These are phyloP conservation scores for Hibiscus mutabilis DNA, from an alignment of 345 rosid genomes.

Conservation along the genomic window DNA sequence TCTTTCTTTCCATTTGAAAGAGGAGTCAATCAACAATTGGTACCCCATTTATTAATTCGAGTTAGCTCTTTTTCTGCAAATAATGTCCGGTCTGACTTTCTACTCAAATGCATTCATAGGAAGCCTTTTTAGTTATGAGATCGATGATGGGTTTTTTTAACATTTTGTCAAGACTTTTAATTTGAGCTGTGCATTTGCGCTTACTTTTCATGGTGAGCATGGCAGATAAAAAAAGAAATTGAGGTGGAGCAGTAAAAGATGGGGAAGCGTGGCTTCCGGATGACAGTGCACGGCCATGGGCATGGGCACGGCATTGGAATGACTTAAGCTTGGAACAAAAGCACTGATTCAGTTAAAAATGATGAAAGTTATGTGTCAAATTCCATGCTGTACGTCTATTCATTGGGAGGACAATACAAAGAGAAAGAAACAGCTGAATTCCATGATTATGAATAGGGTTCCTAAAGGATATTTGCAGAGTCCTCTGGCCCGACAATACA, in stretches of 20 bases:
- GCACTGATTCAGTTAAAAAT: constrained; percentile 12
- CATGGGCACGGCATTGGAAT: constrained; percentile 29
- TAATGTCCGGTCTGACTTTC: neutral
- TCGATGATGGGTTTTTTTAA: neutral
- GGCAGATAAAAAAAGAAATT: neutral
- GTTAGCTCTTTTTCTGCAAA: neutral
- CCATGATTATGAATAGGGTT: neutral
- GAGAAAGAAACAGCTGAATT: constrained; percentile 6
- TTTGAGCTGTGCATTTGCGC: neutral
- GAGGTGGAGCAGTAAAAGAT: constrained; percentile 8
- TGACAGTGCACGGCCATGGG: constrained; percentile 26
- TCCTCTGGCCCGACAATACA: neutral
- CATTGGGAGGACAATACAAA: neutral
- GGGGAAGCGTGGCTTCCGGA: constrained; percentile 18
- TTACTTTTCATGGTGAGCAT: neutral
- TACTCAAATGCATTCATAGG: neutral
- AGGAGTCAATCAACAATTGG: constrained; percentile 19
- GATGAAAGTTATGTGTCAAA: neutral
- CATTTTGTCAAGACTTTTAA: neutral
- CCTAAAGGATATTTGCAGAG: neutral
- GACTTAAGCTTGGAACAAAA: constrained; percentile 18
- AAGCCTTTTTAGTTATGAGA: neutral
- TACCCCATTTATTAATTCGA: neutral
- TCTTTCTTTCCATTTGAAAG: constrained; percentile 13
- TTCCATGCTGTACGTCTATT: neutral